Evolutionary conservation across 2,329 filamentous ascomycete species (phyloP), one percentile per base, ranked within the genome.

Genomic region (Fusarium odoratissimum): DNA sequence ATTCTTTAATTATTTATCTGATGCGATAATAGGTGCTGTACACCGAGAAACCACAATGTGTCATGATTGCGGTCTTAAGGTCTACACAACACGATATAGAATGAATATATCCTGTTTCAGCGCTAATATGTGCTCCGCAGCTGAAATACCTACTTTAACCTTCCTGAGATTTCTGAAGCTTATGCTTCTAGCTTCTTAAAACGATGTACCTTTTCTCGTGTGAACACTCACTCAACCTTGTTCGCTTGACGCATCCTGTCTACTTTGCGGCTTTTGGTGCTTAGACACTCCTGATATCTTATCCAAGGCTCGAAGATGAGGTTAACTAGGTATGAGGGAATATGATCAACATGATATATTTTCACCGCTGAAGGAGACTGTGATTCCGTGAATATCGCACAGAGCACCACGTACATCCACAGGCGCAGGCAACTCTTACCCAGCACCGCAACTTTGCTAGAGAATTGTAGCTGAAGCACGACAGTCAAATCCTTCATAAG

Each of bases 291-390:
- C 7, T 19, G 21, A 17, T 9, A 7, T 49, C 21, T 31, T n/a
- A 17, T 31, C 2, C 3, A 23, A 8, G 2, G 21, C 21, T 9
- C 6, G 3, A 2, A 21, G 3, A 30, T 30, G 3, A 6, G 14
- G 2, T 21, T 21, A 48, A 48, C 13, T n/a, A 11, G 9, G 1
- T 16, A 48, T 30, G 14, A 25, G 5, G 3, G 17, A 8, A 0
- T 2, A 16, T 16, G 14, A 30, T 16, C 9, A 3, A 10, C 1
- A 16, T 46, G 11, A 6, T 12, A n/a, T 17, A 0, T 17, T 12
- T 9, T 3, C 10, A 48, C 4, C 7, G 14, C 11, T 31, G 16
- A 12, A 23, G 6, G 14, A 17, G 28, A 10, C 11, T 13, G 8
- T 10, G 30, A 33, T 31, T 23, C 16, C 11, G 10, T 49, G 8